phyloP scores from a whole-genome alignment of 352 stramenopile species.

The Pythium dissotocum region DNA sequence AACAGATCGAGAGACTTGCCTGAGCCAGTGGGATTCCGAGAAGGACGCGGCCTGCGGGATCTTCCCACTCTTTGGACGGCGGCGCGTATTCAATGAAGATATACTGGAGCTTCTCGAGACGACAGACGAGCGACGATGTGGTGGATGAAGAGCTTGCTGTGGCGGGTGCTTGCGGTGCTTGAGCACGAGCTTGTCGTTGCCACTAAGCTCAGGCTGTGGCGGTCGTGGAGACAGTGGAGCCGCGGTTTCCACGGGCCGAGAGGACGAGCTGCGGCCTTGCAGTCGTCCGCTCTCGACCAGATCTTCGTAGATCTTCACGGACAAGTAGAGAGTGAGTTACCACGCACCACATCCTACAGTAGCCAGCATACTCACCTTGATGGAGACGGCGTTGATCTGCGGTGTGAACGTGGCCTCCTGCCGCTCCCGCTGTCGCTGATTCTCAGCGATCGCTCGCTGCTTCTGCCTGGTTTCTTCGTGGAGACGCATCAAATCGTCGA shows the following conservation, averaged over 20 bases:
- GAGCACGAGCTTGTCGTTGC: constrained; percentile 4
- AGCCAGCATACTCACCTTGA: constrained; percentile 29
- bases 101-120: constrained; percentile 2
- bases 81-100: background rate
- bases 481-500: constrained; percentile 57
- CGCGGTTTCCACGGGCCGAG: background rate
- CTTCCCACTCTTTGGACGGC: constrained; percentile 3
- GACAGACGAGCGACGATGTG: constrained; percentile 11
- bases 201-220: background rate
- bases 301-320: constrained; percentile 47
- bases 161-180: constrained; percentile 1
- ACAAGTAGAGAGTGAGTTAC: background rate
- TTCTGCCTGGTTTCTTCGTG: constrained; percentile 45
- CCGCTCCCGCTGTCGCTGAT: constrained; percentile 32
- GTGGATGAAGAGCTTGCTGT: background rate
- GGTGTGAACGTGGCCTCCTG: constrained; percentile 50
- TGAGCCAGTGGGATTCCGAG: constrained; percentile 17
- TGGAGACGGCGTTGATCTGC: constrained; percentile 46
- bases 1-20: background rate
- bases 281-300: constrained; percentile 44
- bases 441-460: constrained; percentile 36
- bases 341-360: no score
- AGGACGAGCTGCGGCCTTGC: constrained; percentile 10
- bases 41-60: constrained; percentile 9
- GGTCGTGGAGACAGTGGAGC: background rate